These are phyloP conservation scores for Kokia cookei DNA, from an alignment of 441 rosid species.

Conservation along the genomic window DNA sequence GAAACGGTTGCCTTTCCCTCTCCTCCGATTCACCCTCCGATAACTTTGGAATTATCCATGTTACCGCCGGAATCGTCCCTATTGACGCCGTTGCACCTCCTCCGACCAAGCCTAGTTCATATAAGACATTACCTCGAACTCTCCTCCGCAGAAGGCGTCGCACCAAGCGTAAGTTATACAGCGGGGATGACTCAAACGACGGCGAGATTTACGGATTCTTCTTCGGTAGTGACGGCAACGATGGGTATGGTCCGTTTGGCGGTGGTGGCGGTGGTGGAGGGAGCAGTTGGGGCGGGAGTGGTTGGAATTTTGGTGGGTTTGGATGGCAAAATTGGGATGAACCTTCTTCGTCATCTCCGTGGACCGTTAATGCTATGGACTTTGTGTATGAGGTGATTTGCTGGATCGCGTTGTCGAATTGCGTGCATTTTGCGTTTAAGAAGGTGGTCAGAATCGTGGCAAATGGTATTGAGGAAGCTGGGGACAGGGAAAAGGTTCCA, in stretches of 20 bases:
- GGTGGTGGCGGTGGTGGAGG: conserved; percentile 43
- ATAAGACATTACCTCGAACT: conserved; percentile 37
- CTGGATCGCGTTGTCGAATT: conserved; percentile 84
- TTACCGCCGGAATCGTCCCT: conserved; percentile 33
- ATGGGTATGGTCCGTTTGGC: conserved; percentile 52
- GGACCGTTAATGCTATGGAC: conserved; percentile 54
- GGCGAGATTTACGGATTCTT: conserved; percentile 34
- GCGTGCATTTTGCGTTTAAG: conserved; percentile 81
- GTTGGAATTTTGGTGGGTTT: conserved; percentile 56
- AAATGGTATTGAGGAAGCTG: conserved; percentile 12
- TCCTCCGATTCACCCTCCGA: conserved; percentile 24
- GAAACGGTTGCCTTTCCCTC: conserved; percentile 12
- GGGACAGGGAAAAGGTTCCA: conserved; percentile 48
- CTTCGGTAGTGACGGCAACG: conserved; percentile 36
- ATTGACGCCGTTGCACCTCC: conserved; percentile 53
- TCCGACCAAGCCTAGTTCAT: conserved; percentile 37
- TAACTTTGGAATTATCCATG: conserved; percentile 26
- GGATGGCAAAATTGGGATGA: conserved; percentile 65
- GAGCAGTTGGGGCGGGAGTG: conserved; percentile 39
- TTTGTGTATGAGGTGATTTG: conserved; percentile 82
- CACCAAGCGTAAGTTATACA: conserved; percentile 37
- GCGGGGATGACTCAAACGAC: conserved; percentile 45
- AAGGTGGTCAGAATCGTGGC: conserved; percentile 44
- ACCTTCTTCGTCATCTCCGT: conserved; percentile 40
- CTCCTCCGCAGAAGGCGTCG: conserved; percentile 47